Evolutionary conservation across 2,329 filamentous ascomycete species (phyloP).

Genomic region (Xylariaceae sp.): DNA sequence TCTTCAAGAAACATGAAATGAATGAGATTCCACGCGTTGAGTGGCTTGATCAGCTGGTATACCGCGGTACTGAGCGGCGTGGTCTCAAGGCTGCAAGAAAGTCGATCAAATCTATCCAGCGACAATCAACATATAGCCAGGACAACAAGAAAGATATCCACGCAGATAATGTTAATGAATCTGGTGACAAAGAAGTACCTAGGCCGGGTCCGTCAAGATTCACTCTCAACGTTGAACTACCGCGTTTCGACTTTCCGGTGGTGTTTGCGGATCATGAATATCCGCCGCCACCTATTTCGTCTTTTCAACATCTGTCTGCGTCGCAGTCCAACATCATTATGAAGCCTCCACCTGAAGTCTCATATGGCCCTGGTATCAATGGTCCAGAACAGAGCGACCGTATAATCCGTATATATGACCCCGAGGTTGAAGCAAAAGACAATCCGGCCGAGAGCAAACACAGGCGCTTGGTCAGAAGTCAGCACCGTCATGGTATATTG

Average conservation of each 20-base stretch:
- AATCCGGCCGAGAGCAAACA: conserved; percentile 97
- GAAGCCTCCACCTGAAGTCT: conserved; percentile 82
- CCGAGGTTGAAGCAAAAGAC: conserved; percentile 81
- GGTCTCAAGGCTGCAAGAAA: conserved; percentile 61
- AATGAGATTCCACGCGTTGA: conserved; percentile 89
- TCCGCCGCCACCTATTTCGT: conserved; percentile 75
- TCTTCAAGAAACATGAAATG: conserved; percentile 98
- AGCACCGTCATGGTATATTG: conserved; percentile 83
- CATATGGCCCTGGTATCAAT: conserved; percentile 85
- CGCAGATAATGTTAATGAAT: conserved; percentile 25
- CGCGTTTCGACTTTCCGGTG: conserved; percentile 90
- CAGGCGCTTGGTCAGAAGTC: conserved; percentile 82
- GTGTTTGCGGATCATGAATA: conserved; percentile 96
- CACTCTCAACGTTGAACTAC: conserved; percentile 83
- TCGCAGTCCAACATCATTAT: conserved; percentile 66
- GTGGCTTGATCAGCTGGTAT: conserved; percentile 94
- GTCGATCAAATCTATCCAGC: conserved; percentile 55
- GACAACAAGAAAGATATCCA: conserved; percentile 30
- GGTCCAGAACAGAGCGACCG: conserved; percentile 55
- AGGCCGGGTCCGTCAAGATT: conserved; percentile 55
- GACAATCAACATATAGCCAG: conserved; percentile 33
- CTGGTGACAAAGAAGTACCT: conserved; percentile 41
- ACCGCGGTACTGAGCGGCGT: conserved; percentile 80
- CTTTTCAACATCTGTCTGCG: conserved; percentile 59
- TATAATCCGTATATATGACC: conserved; percentile 85